Evolutionary conservation across 2,329 filamentous ascomycete species (phyloP), one percentile per base, ranked within the genome.

Genomic region (Dactylellina parvicollis): DNA sequence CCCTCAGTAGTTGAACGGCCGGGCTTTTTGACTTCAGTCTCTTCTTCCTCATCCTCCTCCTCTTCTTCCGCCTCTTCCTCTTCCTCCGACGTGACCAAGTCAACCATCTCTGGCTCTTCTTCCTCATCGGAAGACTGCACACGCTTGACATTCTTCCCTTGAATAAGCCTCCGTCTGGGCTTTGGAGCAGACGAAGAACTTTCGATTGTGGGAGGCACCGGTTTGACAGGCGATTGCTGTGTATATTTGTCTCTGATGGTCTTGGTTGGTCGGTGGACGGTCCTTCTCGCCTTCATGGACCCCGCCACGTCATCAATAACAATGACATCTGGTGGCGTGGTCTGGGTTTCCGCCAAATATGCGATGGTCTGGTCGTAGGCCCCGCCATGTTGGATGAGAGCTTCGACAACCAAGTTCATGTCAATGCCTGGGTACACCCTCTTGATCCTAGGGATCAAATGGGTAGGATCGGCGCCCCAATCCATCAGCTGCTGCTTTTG

Each of bases 41-140:
- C 80, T 55, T 82, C 81, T 24, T 83, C 81, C 44, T 82, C 81
- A 3, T 78, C 74, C 18, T 79, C 77, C 24, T 54, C 64, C 12
- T 70, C 75, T 24, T 65, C 75, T 22, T 79, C 79, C 20, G 80
- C 81, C 24, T 79, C 77, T 24, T 80, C 81, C 8, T 80, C 80
- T 47, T 81, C 82, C 3, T 81, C 82, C 46, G 83, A 82, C 12
- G 80, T 80, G 10, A 84, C 83, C 0, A 83, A 83, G 16, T 85
- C 82, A 32, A 80, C 77, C 26, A 79, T 78, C 36, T 72, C 78
- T 54, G 79, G 75, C 54, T 79, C 76, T n/a, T 81, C 80, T 36
- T 54, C 80, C 14, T 54, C 49, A 24, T 36, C 2, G 79, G 79
- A 55, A 44, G 76, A 74, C 12, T 78, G 50, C 3, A 54, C 46